Evolutionary conservation across 2,329 filamentous ascomycete genomes (phyloP).

Genomic region (Diaporthe aspalathi): DNA sequence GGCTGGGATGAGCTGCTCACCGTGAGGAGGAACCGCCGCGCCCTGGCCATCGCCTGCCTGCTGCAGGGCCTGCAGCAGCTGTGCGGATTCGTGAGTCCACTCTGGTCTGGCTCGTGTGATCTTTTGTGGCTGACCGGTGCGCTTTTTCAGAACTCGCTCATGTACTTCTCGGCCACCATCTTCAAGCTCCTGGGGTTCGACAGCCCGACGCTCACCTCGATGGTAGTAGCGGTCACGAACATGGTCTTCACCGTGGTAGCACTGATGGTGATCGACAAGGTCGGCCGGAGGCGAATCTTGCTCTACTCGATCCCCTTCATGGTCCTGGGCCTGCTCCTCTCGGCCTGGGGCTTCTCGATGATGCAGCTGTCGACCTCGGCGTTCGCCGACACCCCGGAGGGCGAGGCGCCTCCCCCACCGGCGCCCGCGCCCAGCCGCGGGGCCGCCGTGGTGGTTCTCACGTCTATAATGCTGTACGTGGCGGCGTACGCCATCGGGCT

Average conservation of each 20-base stretch:
- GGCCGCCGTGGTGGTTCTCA: slow-evolving; percentile 70
- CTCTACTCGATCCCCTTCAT: slow-evolving; percentile 88
- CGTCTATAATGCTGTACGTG: slow-evolving; percentile 85
- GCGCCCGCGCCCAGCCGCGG: slow-evolving; percentile 42
- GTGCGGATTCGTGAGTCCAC: slow-evolving; percentile 76
- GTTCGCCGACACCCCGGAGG: neutral
- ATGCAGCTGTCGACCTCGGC: slow-evolving; percentile 58
- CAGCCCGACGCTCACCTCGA: slow-evolving; percentile 81
- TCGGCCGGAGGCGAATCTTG: slow-evolving; percentile 83
- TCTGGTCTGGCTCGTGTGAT: neutral
- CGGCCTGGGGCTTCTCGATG: slow-evolving; percentile 78
- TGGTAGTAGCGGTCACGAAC: slow-evolving; percentile 84
- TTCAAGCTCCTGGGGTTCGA: slow-evolving; percentile 82
- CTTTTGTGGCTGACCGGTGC: slow-evolving; percentile 22
- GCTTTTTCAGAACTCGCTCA: slow-evolving; percentile 77
- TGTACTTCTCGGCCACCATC: slow-evolving; percentile 91
- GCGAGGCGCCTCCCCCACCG: slow-evolving; percentile 40
- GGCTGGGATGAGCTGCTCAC: slow-evolving; percentile 65
- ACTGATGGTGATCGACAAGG: slow-evolving; percentile 79
- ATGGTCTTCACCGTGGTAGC: slow-evolving; percentile 83
- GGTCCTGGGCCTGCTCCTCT: slow-evolving; percentile 76
- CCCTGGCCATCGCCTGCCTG: slow-evolving; percentile 85
- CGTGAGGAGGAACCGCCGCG: slow-evolving; percentile 75
- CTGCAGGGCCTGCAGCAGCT: slow-evolving; percentile 90
- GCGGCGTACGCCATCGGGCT: slow-evolving; percentile 87